phyloP scores from a whole-genome alignment of 495 filamentous ascomycete genomes.

The Penicillium cosmopolitanum region DNA sequence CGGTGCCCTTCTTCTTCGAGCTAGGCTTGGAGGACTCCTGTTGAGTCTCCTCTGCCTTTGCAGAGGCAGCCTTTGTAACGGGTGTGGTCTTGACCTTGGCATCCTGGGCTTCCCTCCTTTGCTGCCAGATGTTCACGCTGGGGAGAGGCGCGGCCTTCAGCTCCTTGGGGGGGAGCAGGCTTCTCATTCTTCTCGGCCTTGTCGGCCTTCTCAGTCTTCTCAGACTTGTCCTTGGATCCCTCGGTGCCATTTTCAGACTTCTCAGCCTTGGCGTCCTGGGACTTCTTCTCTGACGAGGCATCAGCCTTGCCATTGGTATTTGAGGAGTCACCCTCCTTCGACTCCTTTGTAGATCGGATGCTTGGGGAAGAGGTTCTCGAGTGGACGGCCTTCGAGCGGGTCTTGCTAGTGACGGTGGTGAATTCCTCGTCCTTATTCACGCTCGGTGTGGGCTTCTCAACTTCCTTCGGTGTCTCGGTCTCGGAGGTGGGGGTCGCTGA shows the following conservation, averaged over 20 bases:
- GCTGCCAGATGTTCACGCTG: constrained; percentile 82
- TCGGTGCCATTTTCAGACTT: constrained; percentile 36
- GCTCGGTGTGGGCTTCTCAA: constrained; percentile 30
- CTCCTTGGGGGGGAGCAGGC: constrained; percentile 59
- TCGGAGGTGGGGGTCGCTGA: constrained; percentile 25
- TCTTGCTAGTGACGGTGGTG: constrained; percentile 34
- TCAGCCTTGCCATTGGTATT: constrained; percentile 68
- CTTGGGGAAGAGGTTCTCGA: constrained; percentile 72
- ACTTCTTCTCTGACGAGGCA: constrained; percentile 68
- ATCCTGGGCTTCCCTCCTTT: constrained; percentile 70
- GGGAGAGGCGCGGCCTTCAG: constrained; percentile 83
- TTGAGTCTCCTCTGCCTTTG: constrained; percentile 45
- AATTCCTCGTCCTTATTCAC: constrained; percentile 39
- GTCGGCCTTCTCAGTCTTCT: constrained; percentile 27
- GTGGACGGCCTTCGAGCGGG: constrained; percentile 37
- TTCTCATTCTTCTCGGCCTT: constrained; percentile 57
- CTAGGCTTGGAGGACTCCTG: constrained; percentile 49
- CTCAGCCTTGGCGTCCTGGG: constrained; percentile 54
- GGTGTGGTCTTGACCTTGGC: constrained; percentile 62
- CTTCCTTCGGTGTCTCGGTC: constrained; percentile 30
- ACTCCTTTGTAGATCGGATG: constrained; percentile 64
- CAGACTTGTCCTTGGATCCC: constrained; percentile 41
- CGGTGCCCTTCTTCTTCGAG: constrained; percentile 51
- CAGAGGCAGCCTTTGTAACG: constrained; percentile 32
- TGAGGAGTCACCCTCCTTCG: constrained; percentile 72